phyloP scores from a whole-genome alignment of 192 early-diverging fungal species.

The Linnemannia schmuckeri region DNA sequence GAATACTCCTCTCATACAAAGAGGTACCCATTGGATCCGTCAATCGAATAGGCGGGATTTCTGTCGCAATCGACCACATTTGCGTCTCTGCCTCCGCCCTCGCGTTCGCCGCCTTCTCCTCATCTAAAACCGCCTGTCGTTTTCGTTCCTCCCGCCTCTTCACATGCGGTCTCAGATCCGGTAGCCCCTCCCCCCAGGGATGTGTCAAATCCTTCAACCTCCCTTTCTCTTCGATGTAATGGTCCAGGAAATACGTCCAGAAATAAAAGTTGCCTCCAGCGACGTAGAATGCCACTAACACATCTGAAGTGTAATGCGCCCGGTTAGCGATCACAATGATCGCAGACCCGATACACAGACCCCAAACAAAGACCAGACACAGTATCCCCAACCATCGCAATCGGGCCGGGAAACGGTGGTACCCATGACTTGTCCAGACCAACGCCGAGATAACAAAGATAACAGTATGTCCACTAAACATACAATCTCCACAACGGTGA shows the following conservation, averaged over 20 bases:
- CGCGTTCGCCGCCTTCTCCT: slow-evolving; percentile 13
- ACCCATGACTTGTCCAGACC: slow-evolving; percentile 70
- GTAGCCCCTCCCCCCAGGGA: slow-evolving; percentile 43
- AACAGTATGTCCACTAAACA: slow-evolving; percentile 75
- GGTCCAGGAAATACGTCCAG: slow-evolving; percentile 42
- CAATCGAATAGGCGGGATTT: not conserved
- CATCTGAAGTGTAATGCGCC: slow-evolving; percentile 74
- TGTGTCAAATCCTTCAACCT: slow-evolving; percentile 34
- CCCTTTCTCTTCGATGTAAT: slow-evolving; percentile 40
- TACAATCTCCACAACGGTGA: slow-evolving; percentile 76
- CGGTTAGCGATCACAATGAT: slow-evolving; percentile 73
- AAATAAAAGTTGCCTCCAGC: slow-evolving; percentile 68
- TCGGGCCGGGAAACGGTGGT: slow-evolving; percentile 37
- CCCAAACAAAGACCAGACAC: slow-evolving; percentile 59
- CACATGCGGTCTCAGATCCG: slow-evolving; percentile 27
- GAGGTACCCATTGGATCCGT: not conserved
- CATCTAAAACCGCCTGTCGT: slow-evolving; percentile 2
- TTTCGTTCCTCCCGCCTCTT: not conserved
- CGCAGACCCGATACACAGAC: slow-evolving; percentile 66
- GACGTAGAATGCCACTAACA: slow-evolving; percentile 74
- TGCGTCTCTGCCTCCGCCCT: not conserved
- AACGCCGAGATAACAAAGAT: slow-evolving; percentile 73
- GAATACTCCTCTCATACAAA: not conserved
- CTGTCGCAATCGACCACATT: slow-evolving; percentile 23
- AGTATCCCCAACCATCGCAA: slow-evolving; percentile 56